Base-by-base conservation (phyloP, 2,329 filamentous ascomycete genomes). In the Ceratocystis cubensis region DNA sequence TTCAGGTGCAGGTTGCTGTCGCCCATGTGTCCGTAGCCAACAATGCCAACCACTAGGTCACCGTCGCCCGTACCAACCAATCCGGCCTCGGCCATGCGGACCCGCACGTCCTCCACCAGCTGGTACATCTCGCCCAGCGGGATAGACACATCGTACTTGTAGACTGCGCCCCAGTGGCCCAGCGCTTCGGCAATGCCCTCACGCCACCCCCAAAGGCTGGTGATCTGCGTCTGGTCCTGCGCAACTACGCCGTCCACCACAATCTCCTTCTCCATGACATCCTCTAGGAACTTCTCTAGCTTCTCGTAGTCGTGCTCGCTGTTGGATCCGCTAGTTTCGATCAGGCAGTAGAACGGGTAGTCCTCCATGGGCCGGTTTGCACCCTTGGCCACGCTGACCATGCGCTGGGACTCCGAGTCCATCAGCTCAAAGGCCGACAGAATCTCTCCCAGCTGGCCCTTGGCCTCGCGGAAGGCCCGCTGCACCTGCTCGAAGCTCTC, bases 131-230 rank as follows among this genome's bases (percentile, higher is more conserved):
- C 87, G 13, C 83, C 77, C 33, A 99, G 82, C 1, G 94, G 94
- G 70, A 99, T 96, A 5, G 94, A 97, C 41, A 99, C 82, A 73
- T 99, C 94, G 75, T 99, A 99, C 78, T 99, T 99, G 83, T 99
- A 99, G 7, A 94, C 92, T 57, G 92, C 94, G 67, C 94, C 95
- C 77, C 88, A 91, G 75, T 96, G 91, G 69, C 89, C 89, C 30
- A 95, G 80, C 59, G 87, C 86, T 78, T 99, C 94, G 0, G 92
- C 87, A 71, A 99, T 90, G 71, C 91, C 91, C 79, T 99, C 94
- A 70, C 94, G 86, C 85, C 92, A 97, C 68, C 84, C 82, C 94
- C 94, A 99, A 64, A 99, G 82, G 2, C 87, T 81, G 73, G 84
- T 85, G 70, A 89, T 82, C 76, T 99, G 95, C 1, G 93, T 96